Evolutionary conservation across 1,284 basidiomycete species (phyloP).

Genomic region (Sanghuangporus baumii): DNA sequence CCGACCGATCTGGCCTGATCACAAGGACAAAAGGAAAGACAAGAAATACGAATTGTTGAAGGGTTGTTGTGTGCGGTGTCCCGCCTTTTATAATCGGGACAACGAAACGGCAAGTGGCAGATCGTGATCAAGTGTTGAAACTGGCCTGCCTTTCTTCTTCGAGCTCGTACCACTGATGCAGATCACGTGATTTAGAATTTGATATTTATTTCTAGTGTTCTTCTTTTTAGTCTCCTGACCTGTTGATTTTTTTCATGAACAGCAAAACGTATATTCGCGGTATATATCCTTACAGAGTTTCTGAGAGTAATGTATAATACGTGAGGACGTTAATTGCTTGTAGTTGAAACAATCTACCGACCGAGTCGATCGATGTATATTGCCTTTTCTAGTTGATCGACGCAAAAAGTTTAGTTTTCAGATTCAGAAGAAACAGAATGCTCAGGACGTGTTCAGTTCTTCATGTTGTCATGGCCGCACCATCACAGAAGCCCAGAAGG

Average conservation of each 20-base stretch:
- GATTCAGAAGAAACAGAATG: not conserved
- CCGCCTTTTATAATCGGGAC: not conserved
- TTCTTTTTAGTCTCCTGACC: no score
- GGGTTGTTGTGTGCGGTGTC: not conserved
- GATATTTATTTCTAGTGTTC: no score
- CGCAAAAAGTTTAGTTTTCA: slow-evolving; percentile 3
- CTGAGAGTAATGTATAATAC: not conserved
- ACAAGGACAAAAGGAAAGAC: not conserved
- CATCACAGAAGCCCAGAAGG: slow-evolving; percentile 45
- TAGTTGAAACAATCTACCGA: not conserved
- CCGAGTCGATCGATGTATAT: not conserved
- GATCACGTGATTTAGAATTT: no score
- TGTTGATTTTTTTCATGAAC: no score
- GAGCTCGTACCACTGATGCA: no score
- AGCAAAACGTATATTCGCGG: no score
- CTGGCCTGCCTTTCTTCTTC: no score
- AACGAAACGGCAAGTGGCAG: not conserved
- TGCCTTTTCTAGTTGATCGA: not conserved
- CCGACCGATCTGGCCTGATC: not conserved
- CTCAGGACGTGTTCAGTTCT: not conserved
- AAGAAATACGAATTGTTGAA: not conserved
- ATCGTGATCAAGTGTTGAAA: slow-evolving; percentile 1
- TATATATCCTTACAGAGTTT: no score
- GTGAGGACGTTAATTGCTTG: not conserved
- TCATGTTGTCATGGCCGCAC: slow-evolving; percentile 32